These are phyloP conservation scores for Millerago galiae DNA, from an alignment of 805 yeast species.

Conservation along the genomic window DNA sequence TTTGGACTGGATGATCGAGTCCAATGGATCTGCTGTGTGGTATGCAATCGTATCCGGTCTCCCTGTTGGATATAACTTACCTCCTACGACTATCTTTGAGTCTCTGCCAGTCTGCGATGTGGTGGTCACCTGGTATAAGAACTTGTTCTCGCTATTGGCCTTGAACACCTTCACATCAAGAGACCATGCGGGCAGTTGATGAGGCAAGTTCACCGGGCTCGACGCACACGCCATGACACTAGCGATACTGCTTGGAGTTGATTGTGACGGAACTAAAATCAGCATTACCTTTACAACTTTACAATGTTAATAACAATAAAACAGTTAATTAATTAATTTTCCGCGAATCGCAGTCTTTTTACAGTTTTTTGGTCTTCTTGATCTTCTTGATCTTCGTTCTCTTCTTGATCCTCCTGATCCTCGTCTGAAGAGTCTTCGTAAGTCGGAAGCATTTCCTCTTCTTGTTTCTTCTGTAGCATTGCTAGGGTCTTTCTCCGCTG, in stretches of 20 bases:
- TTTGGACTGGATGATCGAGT: slow-evolving; percentile 35
- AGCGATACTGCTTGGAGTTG: slow-evolving; percentile 1
- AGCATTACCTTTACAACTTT: slow-evolving; percentile 2
- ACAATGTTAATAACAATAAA: too few relatives aligned
- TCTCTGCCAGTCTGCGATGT: background rate
- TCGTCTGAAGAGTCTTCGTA: slow-evolving; percentile 15
- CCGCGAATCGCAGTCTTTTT: slow-evolving; percentile 14
- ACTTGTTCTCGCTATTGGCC: slow-evolving; percentile 40
- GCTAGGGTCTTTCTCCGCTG: slow-evolving; percentile 11
- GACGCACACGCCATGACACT: background rate
- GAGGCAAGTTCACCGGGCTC: slow-evolving; percentile 2
- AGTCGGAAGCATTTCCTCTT: slow-evolving; percentile 16
- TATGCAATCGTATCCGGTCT: background rate
- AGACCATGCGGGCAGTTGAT: slow-evolving; percentile 53
- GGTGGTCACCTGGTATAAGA: slow-evolving; percentile 9
- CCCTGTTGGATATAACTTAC: slow-evolving; percentile 1
- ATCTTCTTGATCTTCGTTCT: background rate
- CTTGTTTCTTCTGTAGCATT: slow-evolving; percentile 13
- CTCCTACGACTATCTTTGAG: slow-evolving; percentile 1
- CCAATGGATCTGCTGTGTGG: slow-evolving; percentile 2
- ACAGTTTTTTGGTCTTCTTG: background rate
- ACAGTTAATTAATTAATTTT: too few relatives aligned
- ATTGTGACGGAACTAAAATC: slow-evolving; percentile 1
- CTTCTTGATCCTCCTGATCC: background rate
- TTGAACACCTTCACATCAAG: slow-evolving; percentile 62